phyloP scores from a whole-genome alignment of 257 asterid genomes.

The Nicotiana noctiflora region DNA sequence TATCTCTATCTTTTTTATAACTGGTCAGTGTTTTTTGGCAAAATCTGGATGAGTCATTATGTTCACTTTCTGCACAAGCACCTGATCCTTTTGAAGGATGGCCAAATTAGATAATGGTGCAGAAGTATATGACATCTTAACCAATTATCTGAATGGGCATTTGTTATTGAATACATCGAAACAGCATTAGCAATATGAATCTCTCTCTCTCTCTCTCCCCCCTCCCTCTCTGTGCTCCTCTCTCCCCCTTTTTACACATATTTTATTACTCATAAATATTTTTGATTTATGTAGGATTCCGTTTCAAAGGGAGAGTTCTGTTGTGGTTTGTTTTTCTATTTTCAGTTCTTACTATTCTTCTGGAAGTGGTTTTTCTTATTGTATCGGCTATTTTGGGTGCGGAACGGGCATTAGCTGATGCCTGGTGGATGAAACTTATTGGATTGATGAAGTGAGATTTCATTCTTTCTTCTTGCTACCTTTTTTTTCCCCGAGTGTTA shows the following conservation, averaged over 20 bases:
- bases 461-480: slow-evolving; percentile 1
- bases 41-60: neutral
- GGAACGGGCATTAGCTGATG: slow-evolving; percentile 45
- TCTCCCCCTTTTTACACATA: slow-evolving; percentile 6
- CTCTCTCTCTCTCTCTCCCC: neutral
- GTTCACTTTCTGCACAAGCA: neutral
- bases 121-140: neutral
- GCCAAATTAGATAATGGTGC: neutral
- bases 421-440: slow-evolving; percentile 66
- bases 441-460: slow-evolving; percentile 61
- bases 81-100: neutral
- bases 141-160: neutral
- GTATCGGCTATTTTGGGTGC: slow-evolving; percentile 39
- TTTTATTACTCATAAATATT: slow-evolving; percentile 3
- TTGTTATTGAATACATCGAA: neutral
- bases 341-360: slow-evolving; percentile 36
- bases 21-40: neutral
- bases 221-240: neutral
- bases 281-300: slow-evolving; percentile 48
- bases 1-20: neutral
- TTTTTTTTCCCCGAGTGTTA: neutral
- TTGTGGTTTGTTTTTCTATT: slow-evolving; percentile 61
- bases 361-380: slow-evolving; percentile 48
- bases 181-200: neutral
- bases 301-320: slow-evolving; percentile 41